Evolutionary conservation across 805 yeast genomes (phyloP).

Genomic region (Ogataea corticis): DNA sequence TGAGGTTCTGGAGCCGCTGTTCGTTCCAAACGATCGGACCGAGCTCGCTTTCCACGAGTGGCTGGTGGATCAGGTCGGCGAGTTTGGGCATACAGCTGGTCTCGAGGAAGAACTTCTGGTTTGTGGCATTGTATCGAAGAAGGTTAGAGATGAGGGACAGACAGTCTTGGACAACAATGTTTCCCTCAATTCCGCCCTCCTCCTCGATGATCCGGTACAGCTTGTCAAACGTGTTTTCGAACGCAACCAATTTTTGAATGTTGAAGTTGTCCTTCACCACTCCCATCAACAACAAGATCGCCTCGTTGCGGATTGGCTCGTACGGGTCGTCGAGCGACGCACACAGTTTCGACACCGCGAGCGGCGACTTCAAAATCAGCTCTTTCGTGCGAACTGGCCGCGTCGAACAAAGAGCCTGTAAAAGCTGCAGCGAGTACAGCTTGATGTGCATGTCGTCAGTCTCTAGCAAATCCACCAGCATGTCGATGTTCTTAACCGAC

Average conservation of each 20-base stretch:
- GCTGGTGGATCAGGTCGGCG: slow-evolving; percentile 62
- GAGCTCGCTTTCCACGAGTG: slow-evolving; percentile 44
- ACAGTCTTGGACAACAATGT: slow-evolving; percentile 89
- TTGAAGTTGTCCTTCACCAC: slow-evolving; percentile 79
- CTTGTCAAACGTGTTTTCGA: slow-evolving; percentile 87
- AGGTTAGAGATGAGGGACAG: slow-evolving; percentile 71
- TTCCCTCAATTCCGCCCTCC: slow-evolving; percentile 89
- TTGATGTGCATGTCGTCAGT: slow-evolving; percentile 69
- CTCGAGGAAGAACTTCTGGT: slow-evolving; percentile 86
- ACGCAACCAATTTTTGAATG: slow-evolving; percentile 90
- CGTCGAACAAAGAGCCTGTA: slow-evolving; percentile 79
- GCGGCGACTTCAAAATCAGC: slow-evolving; percentile 67
- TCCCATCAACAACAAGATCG: slow-evolving; percentile 79
- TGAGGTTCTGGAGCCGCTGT: slow-evolving; percentile 68
- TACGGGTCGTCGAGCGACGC: slow-evolving; percentile 57
- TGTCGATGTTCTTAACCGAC: slow-evolving; percentile 46
- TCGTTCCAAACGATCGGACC: slow-evolving; percentile 69
- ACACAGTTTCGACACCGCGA: slow-evolving; percentile 78
- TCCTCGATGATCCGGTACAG: slow-evolving; percentile 76
- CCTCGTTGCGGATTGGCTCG: slow-evolving; percentile 89
- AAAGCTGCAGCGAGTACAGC: slow-evolving; percentile 77
- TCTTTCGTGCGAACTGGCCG: slow-evolving; percentile 76
- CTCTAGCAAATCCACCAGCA: slow-evolving; percentile 47
- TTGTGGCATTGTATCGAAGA: slow-evolving; percentile 79
- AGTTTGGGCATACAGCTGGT: slow-evolving; percentile 74